phyloP scores from a whole-genome alignment of 2,329 filamentous ascomycete genomes.

The Neonectria sp. region DNA sequence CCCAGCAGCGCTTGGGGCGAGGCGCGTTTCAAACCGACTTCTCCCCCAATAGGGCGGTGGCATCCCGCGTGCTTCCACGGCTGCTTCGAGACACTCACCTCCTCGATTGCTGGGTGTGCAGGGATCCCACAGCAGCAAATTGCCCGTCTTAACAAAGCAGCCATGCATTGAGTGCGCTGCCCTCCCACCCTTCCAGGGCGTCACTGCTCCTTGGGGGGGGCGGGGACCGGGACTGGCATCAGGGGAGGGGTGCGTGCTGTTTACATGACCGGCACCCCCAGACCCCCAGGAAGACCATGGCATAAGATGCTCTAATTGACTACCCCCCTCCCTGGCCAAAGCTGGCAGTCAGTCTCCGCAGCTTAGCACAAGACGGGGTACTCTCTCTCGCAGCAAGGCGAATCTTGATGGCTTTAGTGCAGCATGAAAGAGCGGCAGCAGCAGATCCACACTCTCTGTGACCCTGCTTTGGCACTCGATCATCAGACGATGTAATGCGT shows the following conservation, averaged over 20 bases:
- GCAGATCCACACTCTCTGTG: constrained; percentile 48
- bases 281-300: constrained; percentile 57
- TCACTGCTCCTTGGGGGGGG: constrained; percentile 26
- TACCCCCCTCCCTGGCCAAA: constrained; percentile 58
- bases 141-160: constrained; percentile 41
- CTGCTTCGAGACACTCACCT: constrained; percentile 37
- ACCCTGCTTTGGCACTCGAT: constrained; percentile 48
- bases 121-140: constrained; percentile 43
- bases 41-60: constrained; percentile 46
- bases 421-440: constrained; percentile 47
- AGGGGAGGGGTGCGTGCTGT: constrained; percentile 55
- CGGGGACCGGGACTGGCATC: constrained; percentile 33
- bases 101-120: constrained; percentile 39
- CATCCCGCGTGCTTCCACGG: constrained; percentile 38
- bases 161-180: constrained; percentile 39
- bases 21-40: constrained; percentile 47
- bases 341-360: constrained; percentile 55
- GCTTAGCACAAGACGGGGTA: constrained; percentile 43
- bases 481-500: constrained; percentile 50
- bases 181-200: constrained; percentile 42
- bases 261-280: constrained; percentile 66
- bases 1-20: constrained; percentile 43
- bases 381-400: constrained; percentile 42
- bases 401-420: constrained; percentile 50
- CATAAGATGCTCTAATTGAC: constrained; percentile 75